phyloP scores from a whole-genome alignment of 164 flowering plant genomes.

The Protea cynaroides region DNA sequence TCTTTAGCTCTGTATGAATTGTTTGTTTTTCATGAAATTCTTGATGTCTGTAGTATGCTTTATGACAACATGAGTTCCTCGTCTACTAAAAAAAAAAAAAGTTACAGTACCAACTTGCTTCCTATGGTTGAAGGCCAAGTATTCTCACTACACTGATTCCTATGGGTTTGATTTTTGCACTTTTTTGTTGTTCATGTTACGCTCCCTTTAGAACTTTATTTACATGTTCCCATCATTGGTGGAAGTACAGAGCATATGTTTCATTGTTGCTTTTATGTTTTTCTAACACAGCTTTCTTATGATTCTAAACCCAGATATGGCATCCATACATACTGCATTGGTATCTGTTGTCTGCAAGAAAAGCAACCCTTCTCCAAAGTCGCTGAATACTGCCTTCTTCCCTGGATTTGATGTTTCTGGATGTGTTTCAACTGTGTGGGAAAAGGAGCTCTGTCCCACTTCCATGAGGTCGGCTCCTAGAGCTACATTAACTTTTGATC shows the following conservation, averaged over 20 bases:
- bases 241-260: not conserved
- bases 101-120: no score
- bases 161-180: not conserved
- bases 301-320: conserved; percentile 34
- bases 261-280: not conserved
- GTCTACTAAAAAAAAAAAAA: no score
- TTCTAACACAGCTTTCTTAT: not conserved
- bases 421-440: conserved; percentile 19
- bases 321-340: conserved; percentile 40
- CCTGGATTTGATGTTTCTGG: conserved; percentile 37
- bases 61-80: no score
- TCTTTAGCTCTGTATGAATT: no score
- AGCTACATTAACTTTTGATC: conserved; percentile 69
- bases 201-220: no score
- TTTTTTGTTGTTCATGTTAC: not conserved
- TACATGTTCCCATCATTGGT: no score
- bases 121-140: not conserved
- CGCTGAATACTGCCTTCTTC: conserved; percentile 36
- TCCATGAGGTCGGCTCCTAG: conserved; percentile 21
- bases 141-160: not conserved
- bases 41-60: no score
- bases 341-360: conserved; percentile 41
- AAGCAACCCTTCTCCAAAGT: conserved; percentile 29
- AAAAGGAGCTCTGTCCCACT: conserved; percentile 24
- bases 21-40: no score